Evolutionary conservation across 805 yeast species (phyloP).

Genomic region (Lachancea sp.): DNA sequence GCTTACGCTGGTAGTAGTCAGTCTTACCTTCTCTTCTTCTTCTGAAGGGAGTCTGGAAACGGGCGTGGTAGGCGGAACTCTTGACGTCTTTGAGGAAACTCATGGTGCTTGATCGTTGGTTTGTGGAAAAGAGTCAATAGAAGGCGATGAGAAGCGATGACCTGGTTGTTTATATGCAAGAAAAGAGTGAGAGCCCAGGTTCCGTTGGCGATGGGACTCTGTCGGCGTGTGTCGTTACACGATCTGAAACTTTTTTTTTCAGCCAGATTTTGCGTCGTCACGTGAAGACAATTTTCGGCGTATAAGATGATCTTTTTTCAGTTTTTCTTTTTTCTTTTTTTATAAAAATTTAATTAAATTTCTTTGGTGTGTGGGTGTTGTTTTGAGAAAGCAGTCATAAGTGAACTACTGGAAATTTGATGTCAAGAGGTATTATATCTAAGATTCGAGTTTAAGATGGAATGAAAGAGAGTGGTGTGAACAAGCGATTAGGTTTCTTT

Average conservation of each 20-base stretch:
- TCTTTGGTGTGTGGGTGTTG: too few species aligned
- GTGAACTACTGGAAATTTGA: too few species aligned
- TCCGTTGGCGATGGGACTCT: background rate
- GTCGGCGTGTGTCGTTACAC: background rate
- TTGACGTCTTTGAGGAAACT: constrained; percentile 66
- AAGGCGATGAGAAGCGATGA: too few species aligned
- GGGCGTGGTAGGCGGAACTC: constrained; percentile 94
- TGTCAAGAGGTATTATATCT: too few species aligned
- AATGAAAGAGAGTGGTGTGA: too few species aligned
- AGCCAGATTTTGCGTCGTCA: background rate
- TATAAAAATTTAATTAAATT: background rate
- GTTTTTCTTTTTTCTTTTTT: background rate
- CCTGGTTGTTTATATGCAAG: background rate
- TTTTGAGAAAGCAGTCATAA: too few species aligned
- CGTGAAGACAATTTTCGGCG: too few species aligned
- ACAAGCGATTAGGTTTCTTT: too few species aligned
- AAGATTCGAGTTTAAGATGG: too few species aligned
- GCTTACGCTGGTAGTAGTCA: constrained; percentile 99
- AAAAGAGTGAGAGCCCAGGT: background rate
- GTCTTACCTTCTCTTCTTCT: constrained; percentile 99
- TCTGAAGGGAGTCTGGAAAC: constrained; percentile 99
- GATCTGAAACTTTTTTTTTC: background rate
- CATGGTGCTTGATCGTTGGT: constrained; percentile 38
- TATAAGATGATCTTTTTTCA: too few species aligned
- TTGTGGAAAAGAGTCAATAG: background rate